These are phyloP conservation scores for Chlorophyllum brunneum DNA, from an alignment of 768 basidiomycete genomes.

Conservation along the genomic window DNA sequence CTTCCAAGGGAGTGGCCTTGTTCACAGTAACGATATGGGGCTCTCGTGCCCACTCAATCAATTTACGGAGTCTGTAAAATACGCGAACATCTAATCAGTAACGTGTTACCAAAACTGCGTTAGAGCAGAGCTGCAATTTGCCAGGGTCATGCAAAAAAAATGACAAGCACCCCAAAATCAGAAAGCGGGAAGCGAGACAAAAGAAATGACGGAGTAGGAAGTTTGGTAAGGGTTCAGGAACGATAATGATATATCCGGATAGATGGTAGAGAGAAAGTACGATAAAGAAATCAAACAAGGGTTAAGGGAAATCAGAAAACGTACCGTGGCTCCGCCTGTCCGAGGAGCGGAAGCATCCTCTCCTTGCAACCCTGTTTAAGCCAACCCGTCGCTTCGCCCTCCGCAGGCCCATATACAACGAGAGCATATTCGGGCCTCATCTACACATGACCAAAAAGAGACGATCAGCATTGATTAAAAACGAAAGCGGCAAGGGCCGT, in stretches of 20 bases:
- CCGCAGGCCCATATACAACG: slow-evolving; percentile 5
- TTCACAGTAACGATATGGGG: slow-evolving; percentile 8
- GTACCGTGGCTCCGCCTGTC: slow-evolving; percentile 8
- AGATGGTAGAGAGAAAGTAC: neutral
- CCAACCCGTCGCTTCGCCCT: slow-evolving; percentile 2
- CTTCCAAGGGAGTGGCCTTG: neutral
- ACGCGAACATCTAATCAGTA: neutral
- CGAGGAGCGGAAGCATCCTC: neutral
- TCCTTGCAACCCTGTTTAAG: neutral
- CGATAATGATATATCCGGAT: neutral
- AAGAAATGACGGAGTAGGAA: neutral
- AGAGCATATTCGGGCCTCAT: slow-evolving; percentile 24
- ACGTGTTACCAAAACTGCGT: neutral
- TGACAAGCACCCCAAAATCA: neutral
- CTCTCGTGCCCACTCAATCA: slow-evolving; percentile 9
- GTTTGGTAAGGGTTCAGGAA: neutral
- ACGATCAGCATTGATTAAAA: slow-evolving; percentile 27
- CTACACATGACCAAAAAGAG: slow-evolving; percentile 29
- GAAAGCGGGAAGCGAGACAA: neutral
- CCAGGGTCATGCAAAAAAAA: no score
- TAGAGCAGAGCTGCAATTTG: no score
- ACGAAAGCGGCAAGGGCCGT: slow-evolving; percentile 26
- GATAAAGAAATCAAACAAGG: neutral
- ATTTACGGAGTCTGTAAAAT: slow-evolving; percentile 5
- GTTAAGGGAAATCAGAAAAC: neutral